phyloP scores from a whole-genome alignment of 345 rosid species.

The Heritiera fomes region DNA sequence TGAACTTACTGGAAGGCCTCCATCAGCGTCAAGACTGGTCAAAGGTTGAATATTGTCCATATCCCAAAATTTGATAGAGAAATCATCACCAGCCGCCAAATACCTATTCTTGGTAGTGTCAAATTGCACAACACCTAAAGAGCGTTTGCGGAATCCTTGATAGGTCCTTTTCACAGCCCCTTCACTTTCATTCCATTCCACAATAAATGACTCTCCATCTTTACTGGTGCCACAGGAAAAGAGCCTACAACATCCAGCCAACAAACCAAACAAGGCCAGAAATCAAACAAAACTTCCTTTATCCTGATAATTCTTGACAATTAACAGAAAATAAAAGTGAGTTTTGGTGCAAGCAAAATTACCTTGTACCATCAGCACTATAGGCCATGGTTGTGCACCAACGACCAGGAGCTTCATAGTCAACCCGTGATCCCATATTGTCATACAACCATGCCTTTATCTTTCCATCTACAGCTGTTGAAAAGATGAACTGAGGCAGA shows the following conservation, averaged over 20 bases:
- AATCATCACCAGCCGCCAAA: constrained; percentile 89
- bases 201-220: constrained; percentile 76
- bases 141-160: constrained; percentile 78
- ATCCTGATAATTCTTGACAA: neutral
- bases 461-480: constrained; percentile 85
- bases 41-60: constrained; percentile 77
- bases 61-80: constrained; percentile 85
- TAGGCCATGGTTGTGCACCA: constrained; percentile 94
- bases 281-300: neutral
- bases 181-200: constrained; percentile 92
- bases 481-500: constrained; percentile 67
- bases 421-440: constrained; percentile 80
- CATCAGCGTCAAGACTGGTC: constrained; percentile 78
- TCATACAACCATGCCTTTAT: constrained; percentile 91
- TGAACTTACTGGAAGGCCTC: constrained; percentile 64
- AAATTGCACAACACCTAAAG: constrained; percentile 78
- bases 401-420: constrained; percentile 89
- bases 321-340: constrained; percentile 12
- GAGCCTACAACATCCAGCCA: constrained; percentile 45
- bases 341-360: constrained; percentile 17
- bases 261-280: constrained; percentile 2
- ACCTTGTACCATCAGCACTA: constrained; percentile 91
- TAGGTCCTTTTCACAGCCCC: constrained; percentile 78
- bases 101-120: constrained; percentile 79
- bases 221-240: constrained; percentile 90